A percentile compares a stretch with the other conserved stretches of the same genome.
Evolutionary conservation across 2,329 filamentous ascomycete species (phyloP).

Genomic region (Mycogone perniciosa): DNA sequence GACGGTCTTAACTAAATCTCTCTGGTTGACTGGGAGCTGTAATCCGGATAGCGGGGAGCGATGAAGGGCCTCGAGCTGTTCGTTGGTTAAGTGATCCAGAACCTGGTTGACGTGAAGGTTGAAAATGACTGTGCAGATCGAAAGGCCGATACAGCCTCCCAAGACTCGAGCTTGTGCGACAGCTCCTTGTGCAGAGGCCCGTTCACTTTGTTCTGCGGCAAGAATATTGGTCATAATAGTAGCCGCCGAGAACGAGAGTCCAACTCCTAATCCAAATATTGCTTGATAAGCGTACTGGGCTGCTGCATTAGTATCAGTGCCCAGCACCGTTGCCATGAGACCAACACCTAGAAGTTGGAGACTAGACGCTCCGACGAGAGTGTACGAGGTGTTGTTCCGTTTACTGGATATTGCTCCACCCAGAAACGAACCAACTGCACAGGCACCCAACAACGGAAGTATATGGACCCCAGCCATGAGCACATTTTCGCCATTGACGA

Average conservation of each 20-base stretch:
- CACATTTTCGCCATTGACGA: slow-evolving; percentile 47
- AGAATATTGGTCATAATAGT: slow-evolving; percentile 54
- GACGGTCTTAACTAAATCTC: slow-evolving; percentile 31
- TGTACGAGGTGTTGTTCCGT: slow-evolving; percentile 47
- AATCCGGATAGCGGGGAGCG: slow-evolving; percentile 37
- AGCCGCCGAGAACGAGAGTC: slow-evolving; percentile 49
- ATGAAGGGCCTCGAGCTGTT: slow-evolving; percentile 37
- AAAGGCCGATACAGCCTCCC: slow-evolving; percentile 53
- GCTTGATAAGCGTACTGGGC: slow-evolving; percentile 49
- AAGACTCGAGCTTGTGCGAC: slow-evolving; percentile 55
- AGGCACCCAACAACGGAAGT: slow-evolving; percentile 51
- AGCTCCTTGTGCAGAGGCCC: slow-evolving; percentile 54
- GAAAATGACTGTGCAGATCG: slow-evolving; percentile 53
- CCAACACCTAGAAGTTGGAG: slow-evolving; percentile 49
- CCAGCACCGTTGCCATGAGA: slow-evolving; percentile 40
- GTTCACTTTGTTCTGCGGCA: slow-evolving; percentile 38
- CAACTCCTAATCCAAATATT: slow-evolving; percentile 53
- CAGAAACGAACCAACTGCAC: slow-evolving; percentile 50
- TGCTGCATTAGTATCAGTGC: slow-evolving; percentile 26
- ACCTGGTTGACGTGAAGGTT: slow-evolving; percentile 37
- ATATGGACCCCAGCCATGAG: slow-evolving; percentile 52
- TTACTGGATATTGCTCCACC: slow-evolving; percentile 48
- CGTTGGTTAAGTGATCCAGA: slow-evolving; percentile 30
- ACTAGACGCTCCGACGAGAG: slow-evolving; percentile 41
- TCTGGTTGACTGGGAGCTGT: slow-evolving; percentile 27